Conservation (phyloP, 345 rosid species). For the Clarkia xantiana region DNA sequence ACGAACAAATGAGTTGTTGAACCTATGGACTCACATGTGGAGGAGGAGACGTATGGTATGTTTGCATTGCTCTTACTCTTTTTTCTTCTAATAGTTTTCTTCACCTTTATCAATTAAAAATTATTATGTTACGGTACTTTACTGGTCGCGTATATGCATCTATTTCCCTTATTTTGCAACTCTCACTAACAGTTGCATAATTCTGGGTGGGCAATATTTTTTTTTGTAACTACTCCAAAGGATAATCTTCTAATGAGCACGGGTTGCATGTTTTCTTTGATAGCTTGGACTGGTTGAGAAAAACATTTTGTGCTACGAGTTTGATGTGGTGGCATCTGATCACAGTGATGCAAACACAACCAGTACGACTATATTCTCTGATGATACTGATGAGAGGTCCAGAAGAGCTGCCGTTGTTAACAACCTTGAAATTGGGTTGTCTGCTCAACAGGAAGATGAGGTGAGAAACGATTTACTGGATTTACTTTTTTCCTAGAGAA, state of each 20-base stretch:
- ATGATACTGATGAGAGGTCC: conserved; percentile 88
- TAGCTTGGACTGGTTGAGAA: conserved; percentile 96
- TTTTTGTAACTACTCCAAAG: too few species aligned
- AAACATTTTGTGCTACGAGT: conserved; percentile 70
- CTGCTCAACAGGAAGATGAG: conserved; percentile 56
- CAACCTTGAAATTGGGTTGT: conserved; percentile 41
- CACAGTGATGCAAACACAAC: conserved; percentile 91
- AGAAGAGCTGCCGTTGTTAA: conserved; percentile 19
- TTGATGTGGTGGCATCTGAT: conserved; percentile 77
- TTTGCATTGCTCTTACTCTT: conserved; percentile 3
- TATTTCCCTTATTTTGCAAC: too few species aligned
- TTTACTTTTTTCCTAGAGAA: not conserved
- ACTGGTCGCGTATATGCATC: not conserved
- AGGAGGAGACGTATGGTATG: conserved; percentile 35
- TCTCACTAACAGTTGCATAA: too few species aligned
- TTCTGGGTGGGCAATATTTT: too few species aligned
- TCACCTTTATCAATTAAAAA: too few species aligned
- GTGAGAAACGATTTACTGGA: conserved; percentile 23
- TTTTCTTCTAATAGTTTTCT: too few species aligned
- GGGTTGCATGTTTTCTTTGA: conserved; percentile 15
- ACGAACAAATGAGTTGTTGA: conserved; percentile 30
- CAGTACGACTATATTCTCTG: conserved; percentile 79
- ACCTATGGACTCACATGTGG: conserved; percentile 46
- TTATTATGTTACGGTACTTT: too few species aligned
- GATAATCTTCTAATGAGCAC: not conserved